Evolutionary conservation across 2,329 filamentous ascomycete genomes (phyloP), one percentile per base, ranked within the genome.

Genomic region (Fusarium secorum): DNA sequence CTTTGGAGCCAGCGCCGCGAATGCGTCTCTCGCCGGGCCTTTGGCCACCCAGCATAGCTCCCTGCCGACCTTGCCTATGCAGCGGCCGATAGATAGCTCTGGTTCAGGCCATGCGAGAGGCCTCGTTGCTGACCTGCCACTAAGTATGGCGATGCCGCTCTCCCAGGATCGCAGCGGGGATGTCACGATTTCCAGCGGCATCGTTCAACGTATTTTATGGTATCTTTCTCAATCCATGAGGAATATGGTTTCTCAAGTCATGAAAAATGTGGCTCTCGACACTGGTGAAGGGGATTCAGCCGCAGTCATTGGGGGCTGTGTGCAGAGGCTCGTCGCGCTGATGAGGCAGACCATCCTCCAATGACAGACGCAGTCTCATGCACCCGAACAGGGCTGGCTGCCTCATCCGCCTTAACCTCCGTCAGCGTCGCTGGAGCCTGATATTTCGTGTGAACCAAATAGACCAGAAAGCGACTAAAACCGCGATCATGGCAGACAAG

Each of bases 391-490:
- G 6, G 13, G 13, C 18, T n/a, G 42, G 24, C 42, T 45, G 20
- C 42, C 24, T 45, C 42, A 11, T 20, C 13, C 18, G 18, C 42
- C 24, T 28, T 15, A 28, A 5, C 18, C 13, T 45, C 42, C 9
- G 4, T 15, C 24, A n/a, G 24, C 42, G 18, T 15, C 18, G 6
- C 9, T n/a, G 1, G 4, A 45, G 3, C 0, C 2, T n/a, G 0
- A 28, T 45, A 20, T n/a, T 45, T 45, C 3, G 9, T 28, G 6
- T 28, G 7, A 15, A 8, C 6, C 6, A 28, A 15, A 45, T 15
- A 15, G 4, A n/a, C 0, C 6, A 15, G 0, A 45, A 45, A 6
- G 3, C 4, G 9, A 45, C 6, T n/a, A 4, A 15, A 20, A n/a
- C 4, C 3, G 5, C 24, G 6, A 45, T 28, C 9, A 45, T 45